Evolutionary conservation across 2,329 filamentous ascomycete species (phyloP), one percentile per base, ranked within the genome.

Genomic region (Fusarium acutatum): DNA sequence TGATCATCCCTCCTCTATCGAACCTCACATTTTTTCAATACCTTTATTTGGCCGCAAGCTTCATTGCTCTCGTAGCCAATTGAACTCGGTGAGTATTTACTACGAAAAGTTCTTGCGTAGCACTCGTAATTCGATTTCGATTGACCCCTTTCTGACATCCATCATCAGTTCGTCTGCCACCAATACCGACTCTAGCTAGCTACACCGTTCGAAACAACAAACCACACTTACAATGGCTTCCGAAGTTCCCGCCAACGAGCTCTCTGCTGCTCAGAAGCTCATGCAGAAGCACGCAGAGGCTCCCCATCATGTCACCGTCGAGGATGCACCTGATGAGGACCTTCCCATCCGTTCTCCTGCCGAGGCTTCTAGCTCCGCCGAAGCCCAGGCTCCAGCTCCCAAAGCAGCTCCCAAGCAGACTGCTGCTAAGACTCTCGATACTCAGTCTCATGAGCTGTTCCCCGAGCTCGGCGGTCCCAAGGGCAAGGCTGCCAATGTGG

Each of bases 381-480:
- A 82, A 60, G 83, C 84, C 59, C 82, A 86, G 26, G 81, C 90
- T 60, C 82, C 86, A 28, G 81, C 90, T 69, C 84, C 89, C 58
- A 94, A 93, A 83, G 87, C 90, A 69, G 89, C 89, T 49, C 90
- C 89, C 60, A 94, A 94, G 85, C 90, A 93, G 80, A 92, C 91
- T 81, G 82, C 83, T 37, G 82, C 84, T 47, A 77, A 87, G 43
- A 62, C 78, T 59, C 85, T 98, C 70, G 94, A 98, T 82, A 95
- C 94, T 26, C 89, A 94, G 79, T 97, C 94, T 24, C 93, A 97
- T 80, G 95, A 98, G 83, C 86, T 94, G 67, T 99, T 99, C 88
- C 96, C 96, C n/a, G 92, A 95, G 77, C 89, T 99, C 52, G 96
- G 95, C 71, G 89, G 85, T 28, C 83, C 87, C 64, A 91, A 90